Base-by-base conservation (phyloP, 257 asterid genomes). In the Petrea volubilis region DNA sequence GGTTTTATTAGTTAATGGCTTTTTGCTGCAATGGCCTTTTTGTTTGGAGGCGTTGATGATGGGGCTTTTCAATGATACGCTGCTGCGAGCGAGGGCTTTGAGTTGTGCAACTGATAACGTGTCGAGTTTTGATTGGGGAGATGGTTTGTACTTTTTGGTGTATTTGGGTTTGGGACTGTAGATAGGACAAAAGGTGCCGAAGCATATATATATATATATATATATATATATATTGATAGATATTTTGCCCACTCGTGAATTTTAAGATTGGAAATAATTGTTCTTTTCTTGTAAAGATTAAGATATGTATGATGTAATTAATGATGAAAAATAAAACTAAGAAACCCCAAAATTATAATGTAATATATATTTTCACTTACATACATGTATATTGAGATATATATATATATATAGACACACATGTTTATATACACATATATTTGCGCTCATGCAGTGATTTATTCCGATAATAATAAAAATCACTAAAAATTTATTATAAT, bases 41-140 rank as follows among this genome's bases (percentile, higher is more conserved):
- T 55, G 70, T 67, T 70, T 62, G 65, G 74, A 58, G 74, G 79
- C 75, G 79, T 53, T 43, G 76, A 73, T 75, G 81, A 70, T 81
- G 78, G 80, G n/a, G 67, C 49, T 34, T 36, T 62, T 38, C 33
- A 3, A 21, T 58, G 68, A 27, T 78, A 36, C 1, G 52, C n/a
- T 71, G 74, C 23, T 7, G 61, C 55, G 0, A 40, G 20, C 5
- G 17, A 3, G 5, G 28, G 13, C 14, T 6, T 14, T 4, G 25
- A 14, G 14, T 40, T 11, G 18, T 74, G 75, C 53, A 74, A 55
- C 63, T 41, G 75, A 23, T 24, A 50, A 68, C 83, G 82, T 80
- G 85, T 67, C 76, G 11, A 0, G 0, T 10, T 15, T 0, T 0
- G 2, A 83, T 75, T 74, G 75, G 88, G 9, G 0, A 4, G 1